Conservation (phyloP, 2,329 filamentous ascomycete genomes). For the Tricladium varicosporioides region DNA sequence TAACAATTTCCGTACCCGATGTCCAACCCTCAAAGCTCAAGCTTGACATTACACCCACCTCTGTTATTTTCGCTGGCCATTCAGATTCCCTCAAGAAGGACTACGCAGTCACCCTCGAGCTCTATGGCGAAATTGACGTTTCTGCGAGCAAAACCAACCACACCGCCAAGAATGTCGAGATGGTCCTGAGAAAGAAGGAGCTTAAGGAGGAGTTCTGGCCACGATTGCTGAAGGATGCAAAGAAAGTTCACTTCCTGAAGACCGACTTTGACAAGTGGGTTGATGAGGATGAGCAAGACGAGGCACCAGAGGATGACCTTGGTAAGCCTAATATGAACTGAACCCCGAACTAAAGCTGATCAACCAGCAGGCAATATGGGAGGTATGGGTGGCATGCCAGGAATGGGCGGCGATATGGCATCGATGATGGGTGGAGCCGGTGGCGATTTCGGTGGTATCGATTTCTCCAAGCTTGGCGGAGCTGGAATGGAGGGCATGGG, state of each 20-base stretch:
- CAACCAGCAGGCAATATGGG: conserved; percentile 45
- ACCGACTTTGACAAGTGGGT: conserved; percentile 88
- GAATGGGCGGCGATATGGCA: conserved; percentile 42
- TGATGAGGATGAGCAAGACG: conserved; percentile 79
- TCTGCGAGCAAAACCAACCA: conserved; percentile 83
- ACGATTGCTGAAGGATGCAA: conserved; percentile 82
- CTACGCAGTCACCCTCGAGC: conserved; percentile 82
- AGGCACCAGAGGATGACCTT: conserved; percentile 77
- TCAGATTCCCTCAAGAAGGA: conserved; percentile 81
- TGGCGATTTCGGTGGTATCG: conserved; percentile 81
- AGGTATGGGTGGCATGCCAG: conserved; percentile 55
- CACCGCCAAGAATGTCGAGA: conserved; percentile 81
- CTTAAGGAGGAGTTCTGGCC: conserved; percentile 95
- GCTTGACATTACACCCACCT: conserved; percentile 77
- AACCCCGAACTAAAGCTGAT: conserved; percentile 12
- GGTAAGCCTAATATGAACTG: conserved; percentile 45
- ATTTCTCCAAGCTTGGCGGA: conserved; percentile 87
- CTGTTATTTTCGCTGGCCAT: conserved; percentile 78
- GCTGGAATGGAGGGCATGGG: conserved; percentile 41
- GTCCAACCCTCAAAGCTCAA: conserved; percentile 73
- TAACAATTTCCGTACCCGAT: conserved; percentile 87
- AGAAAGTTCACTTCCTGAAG: conserved; percentile 94
- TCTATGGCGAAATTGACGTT: conserved; percentile 88
- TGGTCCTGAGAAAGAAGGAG: conserved; percentile 97
- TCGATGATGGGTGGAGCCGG: conserved; percentile 42